Conservation (phyloP, 202 grass and related monocot species). For the Sporobolus alterniflorus region DNA sequence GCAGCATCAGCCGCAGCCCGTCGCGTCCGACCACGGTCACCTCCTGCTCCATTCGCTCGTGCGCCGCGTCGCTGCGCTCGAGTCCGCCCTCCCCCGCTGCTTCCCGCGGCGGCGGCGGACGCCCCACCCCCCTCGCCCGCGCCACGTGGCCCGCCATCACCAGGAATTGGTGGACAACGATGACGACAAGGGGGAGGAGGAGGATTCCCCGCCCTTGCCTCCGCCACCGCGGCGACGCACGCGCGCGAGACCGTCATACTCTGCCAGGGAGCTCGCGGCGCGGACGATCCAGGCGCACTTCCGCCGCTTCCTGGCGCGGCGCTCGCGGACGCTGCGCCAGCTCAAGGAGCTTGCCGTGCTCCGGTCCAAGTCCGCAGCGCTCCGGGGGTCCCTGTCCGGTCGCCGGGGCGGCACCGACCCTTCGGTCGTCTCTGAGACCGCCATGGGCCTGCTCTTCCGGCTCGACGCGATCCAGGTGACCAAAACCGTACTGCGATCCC, state of each 20-base stretch:
- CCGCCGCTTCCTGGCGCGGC: slow-evolving; percentile 80
- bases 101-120: background rate
- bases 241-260: slow-evolving; percentile 15
- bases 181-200: background rate
- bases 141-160: slow-evolving; percentile 3
- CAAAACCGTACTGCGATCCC: background rate
- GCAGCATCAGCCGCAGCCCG: slow-evolving; percentile 4
- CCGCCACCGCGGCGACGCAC: background rate
- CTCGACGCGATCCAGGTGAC: slow-evolving; percentile 86
- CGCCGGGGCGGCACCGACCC: slow-evolving; percentile 38
- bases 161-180: background rate
- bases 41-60: slow-evolving; percentile 61
- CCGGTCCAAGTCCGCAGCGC: slow-evolving; percentile 62
- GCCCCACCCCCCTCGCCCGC: slow-evolving; percentile 14
- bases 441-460: slow-evolving; percentile 58
- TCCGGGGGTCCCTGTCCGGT: slow-evolving; percentile 63
- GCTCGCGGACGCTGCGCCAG: slow-evolving; percentile 84
- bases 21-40: slow-evolving; percentile 44
- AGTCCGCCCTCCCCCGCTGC: slow-evolving; percentile 43
- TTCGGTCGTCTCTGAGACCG: slow-evolving; percentile 50
- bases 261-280: slow-evolving; percentile 63
- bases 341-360: slow-evolving; percentile 75
- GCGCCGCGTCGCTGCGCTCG: slow-evolving; percentile 63
- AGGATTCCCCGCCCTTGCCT: slow-evolving; percentile 7
- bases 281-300: slow-evolving; percentile 85